Evolutionary conservation across 78 protist species (phyloP).

Genomic region (Dictyostelium purpureum): DNA sequence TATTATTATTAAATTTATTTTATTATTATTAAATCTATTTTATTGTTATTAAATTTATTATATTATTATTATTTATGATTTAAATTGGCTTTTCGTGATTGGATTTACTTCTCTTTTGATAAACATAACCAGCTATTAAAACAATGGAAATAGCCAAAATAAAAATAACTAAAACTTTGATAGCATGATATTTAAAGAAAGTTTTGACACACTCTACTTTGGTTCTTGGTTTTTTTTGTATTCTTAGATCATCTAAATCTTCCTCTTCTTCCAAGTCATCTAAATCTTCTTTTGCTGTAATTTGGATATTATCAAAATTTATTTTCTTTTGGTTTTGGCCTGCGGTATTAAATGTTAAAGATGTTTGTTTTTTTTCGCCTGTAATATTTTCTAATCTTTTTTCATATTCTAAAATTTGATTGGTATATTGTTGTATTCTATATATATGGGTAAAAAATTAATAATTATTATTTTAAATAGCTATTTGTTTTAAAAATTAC

Average conservation of each 20-base stretch:
- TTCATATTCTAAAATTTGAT: not conserved
- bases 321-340: not conserved
- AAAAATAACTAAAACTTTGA: constrained; percentile 12
- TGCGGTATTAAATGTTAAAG: not conserved
- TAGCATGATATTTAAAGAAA: constrained; percentile 27
- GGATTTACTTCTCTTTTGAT: not conserved
- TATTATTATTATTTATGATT: no score
- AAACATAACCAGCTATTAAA: not conserved
- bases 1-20: no score
- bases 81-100: constrained; percentile 7
- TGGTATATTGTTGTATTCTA: not conserved
- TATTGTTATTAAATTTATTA: no score
- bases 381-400: constrained; percentile 2
- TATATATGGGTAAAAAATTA: not conserved
- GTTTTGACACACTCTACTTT: not conserved
- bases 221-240: not conserved
- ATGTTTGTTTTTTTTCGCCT: not conserved
- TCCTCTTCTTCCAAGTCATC: constrained; percentile 52
- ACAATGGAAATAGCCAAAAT: constrained; percentile 14
- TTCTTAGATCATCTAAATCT: constrained; percentile 54
- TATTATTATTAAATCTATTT: no score
- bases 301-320: constrained; percentile 14
- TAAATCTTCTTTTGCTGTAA: constrained; percentile 38
- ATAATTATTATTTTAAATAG: not conserved
- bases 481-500: not conserved